A percentile compares a stretch with the other conserved stretches of the same genome.
These are phyloP conservation scores for Tremellales sp. DNA, from an alignment of 1,284 basidiomycete species.

Conservation along the genomic window DNA sequence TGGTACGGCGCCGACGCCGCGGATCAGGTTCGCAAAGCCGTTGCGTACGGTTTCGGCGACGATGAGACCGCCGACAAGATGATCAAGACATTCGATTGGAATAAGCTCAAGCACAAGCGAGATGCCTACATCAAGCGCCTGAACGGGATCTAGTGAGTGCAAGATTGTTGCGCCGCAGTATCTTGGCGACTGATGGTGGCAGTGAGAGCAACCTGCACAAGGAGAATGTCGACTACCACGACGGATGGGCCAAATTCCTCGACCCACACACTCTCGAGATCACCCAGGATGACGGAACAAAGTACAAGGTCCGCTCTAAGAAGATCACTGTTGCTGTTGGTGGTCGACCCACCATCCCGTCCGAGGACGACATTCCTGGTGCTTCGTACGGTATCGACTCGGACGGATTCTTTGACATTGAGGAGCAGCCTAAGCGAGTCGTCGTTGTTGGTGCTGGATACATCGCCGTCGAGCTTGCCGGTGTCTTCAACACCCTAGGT, in stretches of 20 bases:
- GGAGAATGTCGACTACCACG: conserved; percentile 85
- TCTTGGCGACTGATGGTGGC: neutral
- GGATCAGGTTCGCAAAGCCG: conserved; percentile 70
- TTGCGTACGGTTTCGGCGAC: conserved; percentile 71
- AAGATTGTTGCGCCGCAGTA: neutral
- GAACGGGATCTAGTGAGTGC: conserved; percentile 76
- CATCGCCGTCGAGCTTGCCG: conserved; percentile 92
- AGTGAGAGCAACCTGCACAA: conserved; percentile 74
- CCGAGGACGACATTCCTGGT: conserved; percentile 78
- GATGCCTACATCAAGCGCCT: conserved; percentile 90
- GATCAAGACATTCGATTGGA: conserved; percentile 76
- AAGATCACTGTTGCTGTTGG: conserved; percentile 82
- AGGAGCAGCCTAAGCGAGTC: conserved; percentile 85
- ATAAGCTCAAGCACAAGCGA: conserved; percentile 83
- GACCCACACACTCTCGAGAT: conserved; percentile 66
- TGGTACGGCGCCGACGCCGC: conserved; percentile 96
- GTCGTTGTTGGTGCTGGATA: conserved; percentile 95
- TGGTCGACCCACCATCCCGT: conserved; percentile 75
- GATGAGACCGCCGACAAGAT: conserved; percentile 50
- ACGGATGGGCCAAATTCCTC: conserved; percentile 70
- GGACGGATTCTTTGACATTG: conserved; percentile 94
- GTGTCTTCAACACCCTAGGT: conserved; percentile 80
- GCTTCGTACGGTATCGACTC: conserved; percentile 85
- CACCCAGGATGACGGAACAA: conserved; percentile 57
- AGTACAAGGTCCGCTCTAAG: conserved; percentile 67